Evolutionary conservation across 2,329 filamentous ascomycete species (phyloP).

Genomic region (Onygenales sp.): DNA sequence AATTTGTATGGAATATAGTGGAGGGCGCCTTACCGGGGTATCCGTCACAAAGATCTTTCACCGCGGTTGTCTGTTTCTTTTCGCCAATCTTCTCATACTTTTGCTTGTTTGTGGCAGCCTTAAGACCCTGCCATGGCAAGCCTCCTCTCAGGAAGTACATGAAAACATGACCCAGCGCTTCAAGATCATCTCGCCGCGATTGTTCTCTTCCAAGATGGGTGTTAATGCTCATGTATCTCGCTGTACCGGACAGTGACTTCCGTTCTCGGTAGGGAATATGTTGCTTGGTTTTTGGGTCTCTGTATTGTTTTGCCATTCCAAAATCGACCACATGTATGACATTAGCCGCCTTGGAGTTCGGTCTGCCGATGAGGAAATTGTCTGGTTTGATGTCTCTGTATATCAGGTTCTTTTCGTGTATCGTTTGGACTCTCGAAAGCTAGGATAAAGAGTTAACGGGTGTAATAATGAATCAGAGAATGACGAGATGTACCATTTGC

Average conservation of each 20-base stretch:
- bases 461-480: background rate
- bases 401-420: slow-evolving; percentile 98
- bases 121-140: slow-evolving; percentile 58
- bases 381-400: slow-evolving; percentile 99
- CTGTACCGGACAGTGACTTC: slow-evolving; percentile 92
- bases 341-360: slow-evolving; percentile 86
- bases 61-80: slow-evolving; percentile 96
- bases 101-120: slow-evolving; percentile 72
- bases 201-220: slow-evolving; percentile 95
- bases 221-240: slow-evolving; percentile 99
- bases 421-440: slow-evolving; percentile 84
- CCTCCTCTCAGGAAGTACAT: slow-evolving; percentile 61
- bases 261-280: slow-evolving; percentile 96
- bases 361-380: slow-evolving; percentile 94
- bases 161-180: slow-evolving; percentile 66
- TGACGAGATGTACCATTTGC: slow-evolving; percentile 64
- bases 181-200: slow-evolving; percentile 88
- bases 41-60: slow-evolving; percentile 93
- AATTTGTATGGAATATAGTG: background rate
- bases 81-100: slow-evolving; percentile 99
- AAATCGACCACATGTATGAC: slow-evolving; percentile 99
- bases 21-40: slow-evolving; percentile 57
- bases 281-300: slow-evolving; percentile 97
- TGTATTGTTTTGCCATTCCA: slow-evolving; percentile 98
- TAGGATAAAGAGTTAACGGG: slow-evolving; percentile 22